Percentiles rank a stretch among this genome's conserved stretches.
These are phyloP conservation scores for Rhinocladiella mackenziei DNA, from an alignment of 2,329 filamentous ascomycete genomes.

Conservation along the genomic window DNA sequence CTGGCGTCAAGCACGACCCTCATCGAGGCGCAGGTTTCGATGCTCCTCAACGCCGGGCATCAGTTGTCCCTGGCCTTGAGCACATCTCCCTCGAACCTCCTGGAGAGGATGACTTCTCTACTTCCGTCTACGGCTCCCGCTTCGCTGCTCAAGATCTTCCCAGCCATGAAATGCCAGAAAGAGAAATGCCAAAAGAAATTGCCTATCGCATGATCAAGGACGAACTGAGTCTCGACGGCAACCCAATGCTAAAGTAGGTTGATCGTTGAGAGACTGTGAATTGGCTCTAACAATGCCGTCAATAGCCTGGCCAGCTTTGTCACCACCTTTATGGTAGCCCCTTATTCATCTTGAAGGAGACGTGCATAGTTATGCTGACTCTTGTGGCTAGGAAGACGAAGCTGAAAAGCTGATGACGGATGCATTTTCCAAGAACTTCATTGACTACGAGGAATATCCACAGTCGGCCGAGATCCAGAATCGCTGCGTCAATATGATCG, in stretches of 20 bases:
- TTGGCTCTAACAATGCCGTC: conserved; percentile 5
- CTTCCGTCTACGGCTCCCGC: conserved; percentile 80
- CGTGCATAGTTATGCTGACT: conserved; percentile 5
- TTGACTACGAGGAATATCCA: conserved; percentile 81
- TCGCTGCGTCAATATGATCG: conserved; percentile 88
- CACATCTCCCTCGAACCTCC: conserved; percentile 40
- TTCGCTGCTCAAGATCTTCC: conserved; percentile 80
- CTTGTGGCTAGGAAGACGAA: conserved; percentile 68
- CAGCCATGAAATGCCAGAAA: conserved; percentile 78
- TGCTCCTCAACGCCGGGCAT: conserved; percentile 15
- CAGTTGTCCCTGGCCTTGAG: conserved; percentile 28
- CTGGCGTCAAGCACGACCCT: conserved; percentile 36
- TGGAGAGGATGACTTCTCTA: conserved; percentile 55
- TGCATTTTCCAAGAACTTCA: conserved; percentile 91
- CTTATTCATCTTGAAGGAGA: too few relatives aligned
- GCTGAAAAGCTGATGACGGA: conserved; percentile 94
- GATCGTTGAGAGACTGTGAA: background rate
- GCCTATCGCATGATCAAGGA: conserved; percentile 98
- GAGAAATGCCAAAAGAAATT: conserved; percentile 83
- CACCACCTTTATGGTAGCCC: conserved; percentile 96
- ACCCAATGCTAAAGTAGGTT: conserved; percentile 66
- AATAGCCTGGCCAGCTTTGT: conserved; percentile 82
- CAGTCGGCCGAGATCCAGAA: conserved; percentile 83
- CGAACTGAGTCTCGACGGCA: conserved; percentile 84
- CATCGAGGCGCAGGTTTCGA: conserved; percentile 11